A percentile compares a stretch with the other conserved stretches of the same genome.
Evolutionary conservation across 306 rosid genomes (phyloP).

Genomic region (Rubus parviflorus): DNA sequence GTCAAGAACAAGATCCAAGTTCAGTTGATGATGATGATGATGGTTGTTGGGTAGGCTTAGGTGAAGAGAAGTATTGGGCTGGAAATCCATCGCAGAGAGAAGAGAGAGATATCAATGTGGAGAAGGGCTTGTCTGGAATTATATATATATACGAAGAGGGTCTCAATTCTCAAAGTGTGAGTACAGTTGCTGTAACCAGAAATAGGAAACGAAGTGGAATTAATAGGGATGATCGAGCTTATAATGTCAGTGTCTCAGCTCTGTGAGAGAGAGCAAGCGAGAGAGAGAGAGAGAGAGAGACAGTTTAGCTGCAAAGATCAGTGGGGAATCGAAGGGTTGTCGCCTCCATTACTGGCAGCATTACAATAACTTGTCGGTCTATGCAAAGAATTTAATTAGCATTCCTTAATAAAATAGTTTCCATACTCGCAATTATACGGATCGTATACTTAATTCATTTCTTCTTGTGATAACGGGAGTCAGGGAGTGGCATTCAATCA

Average conservation of each 20-base stretch:
- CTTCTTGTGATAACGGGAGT: not conserved
- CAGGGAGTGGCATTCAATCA: not conserved
- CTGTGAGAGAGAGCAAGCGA: not conserved
- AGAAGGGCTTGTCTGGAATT: slow-evolving; percentile 31
- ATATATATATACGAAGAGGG: slow-evolving; percentile 43
- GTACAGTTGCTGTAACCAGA: slow-evolving; percentile 41
- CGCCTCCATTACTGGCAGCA: slow-evolving; percentile 81
- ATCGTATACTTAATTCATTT: not conserved
- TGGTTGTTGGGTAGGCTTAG: slow-evolving; percentile 37
- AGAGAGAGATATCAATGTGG: slow-evolving; percentile 10
- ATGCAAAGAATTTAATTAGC: slow-evolving; percentile 16
- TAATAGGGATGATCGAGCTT: slow-evolving; percentile 19
- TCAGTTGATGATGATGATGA: slow-evolving; percentile 34
- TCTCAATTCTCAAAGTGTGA: slow-evolving; percentile 25
- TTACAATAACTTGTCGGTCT: slow-evolving; percentile 70
- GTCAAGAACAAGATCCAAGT: slow-evolving; percentile 67
- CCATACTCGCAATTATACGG: not conserved
- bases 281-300: slow-evolving; percentile 45
- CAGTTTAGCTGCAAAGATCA: slow-evolving; percentile 61
- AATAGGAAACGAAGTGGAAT: slow-evolving; percentile 32
- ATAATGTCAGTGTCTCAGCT: slow-evolving; percentile 4
- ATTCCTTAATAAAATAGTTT: not conserved
- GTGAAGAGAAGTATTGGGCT: slow-evolving; percentile 50
- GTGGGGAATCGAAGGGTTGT: slow-evolving; percentile 72
- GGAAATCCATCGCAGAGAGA: slow-evolving; percentile 52